Evolutionary conservation across 805 yeast genomes (phyloP), one percentile per base, ranked within the genome.

Genomic region (Cyberlindnera mississippiensis): DNA sequence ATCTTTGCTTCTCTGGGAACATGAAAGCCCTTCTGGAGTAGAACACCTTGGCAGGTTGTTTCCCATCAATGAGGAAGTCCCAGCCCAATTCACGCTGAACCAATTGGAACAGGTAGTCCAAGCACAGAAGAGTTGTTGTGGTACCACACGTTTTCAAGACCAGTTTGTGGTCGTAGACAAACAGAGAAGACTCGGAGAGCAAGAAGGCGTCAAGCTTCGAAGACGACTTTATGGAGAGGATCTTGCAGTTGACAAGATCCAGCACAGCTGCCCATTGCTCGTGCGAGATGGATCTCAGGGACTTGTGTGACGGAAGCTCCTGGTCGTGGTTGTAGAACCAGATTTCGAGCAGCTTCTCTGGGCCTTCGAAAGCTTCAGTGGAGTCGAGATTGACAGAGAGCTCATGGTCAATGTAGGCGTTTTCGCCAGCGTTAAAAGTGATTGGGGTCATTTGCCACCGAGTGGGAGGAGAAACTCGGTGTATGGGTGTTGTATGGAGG

Each of bases 101-200:
- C 27, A 75, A 56, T 35, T 76, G 75, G 47, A 85, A 76, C 38
- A 91, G 64, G 38, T 76, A 72, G 20, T 77, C 78, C 20, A 91
- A 63, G 51, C 96, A 91, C 18, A 79, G 75, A 43, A 91, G 71
- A 1, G 96, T 83, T 1, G 96, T 88, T 1, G 98, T 91, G 4
- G 97, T 90, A 7, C 99, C 99, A 62, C 99, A 91, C 5, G 99
- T 91, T 63, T 91, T 91, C 58, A 91, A 72, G 37, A 91, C 80
- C 48, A 93, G 55, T 61, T 85, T 88, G 64, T 89, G 90, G 15
- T 85, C 80, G 60, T 82, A 91, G 20, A 93, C 95, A 64, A 91
- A 90, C 57, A 93, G 67, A 14, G 96, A 85, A 35, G 95, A 84
- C 65, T 91, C 99, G 43, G 91, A 81, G 46, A 91, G 73, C 45